Base-by-base conservation (phyloP, 139 green algal species). In the Gonium pectorale region DNA sequence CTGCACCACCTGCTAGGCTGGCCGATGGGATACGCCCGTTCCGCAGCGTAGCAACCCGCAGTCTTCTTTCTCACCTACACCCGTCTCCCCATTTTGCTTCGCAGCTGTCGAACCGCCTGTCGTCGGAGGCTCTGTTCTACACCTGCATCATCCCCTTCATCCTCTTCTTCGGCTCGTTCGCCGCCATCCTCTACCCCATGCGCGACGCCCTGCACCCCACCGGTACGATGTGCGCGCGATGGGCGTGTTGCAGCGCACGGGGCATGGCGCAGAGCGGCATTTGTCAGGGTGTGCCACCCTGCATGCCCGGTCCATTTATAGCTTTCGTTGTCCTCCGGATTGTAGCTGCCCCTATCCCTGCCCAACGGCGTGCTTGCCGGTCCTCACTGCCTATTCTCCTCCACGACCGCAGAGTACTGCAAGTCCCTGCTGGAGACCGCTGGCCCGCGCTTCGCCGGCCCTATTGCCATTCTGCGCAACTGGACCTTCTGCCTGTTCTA, bases 401-500 rank as follows among this genome's bases (percentile, higher is more conserved):
- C 35, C 41, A 24, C 40, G 26, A 40, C 9, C 51, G 68, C 93
- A 95, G 93, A 92, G 56, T 96, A 95, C 87, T 93, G 92, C 59
- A 59, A 96, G 83, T 79, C 95, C 19, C 91, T 99, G 83, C 94
- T 99, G 72, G 89, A 90, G 41, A 87, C 79, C 5, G 66, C 85
- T 35, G 97, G 97, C 27, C 88, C 86, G 35, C 92, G 97, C 56
- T 98, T 98, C 37, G 93, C 96, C 43, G 97, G 95, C 73, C 97
- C 97, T 72, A 98, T 99, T 86, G 95, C 97, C 89, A 99, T 99
- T 85, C 85, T 99, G 63, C 95, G 97, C 86, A 99, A 99, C 93
- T 99, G 97, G 97, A 98, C 95, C 54, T 99, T 97, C 93, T 99
- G 96, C 92, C 92, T 99, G n/a, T 99, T 99, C 90, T 99, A 99